A percentile compares a stretch with the other conserved stretches of the same genome.
Evolutionary conservation across 179 eudicot species (phyloP).

Genomic region (Corrigiola litoralis): DNA sequence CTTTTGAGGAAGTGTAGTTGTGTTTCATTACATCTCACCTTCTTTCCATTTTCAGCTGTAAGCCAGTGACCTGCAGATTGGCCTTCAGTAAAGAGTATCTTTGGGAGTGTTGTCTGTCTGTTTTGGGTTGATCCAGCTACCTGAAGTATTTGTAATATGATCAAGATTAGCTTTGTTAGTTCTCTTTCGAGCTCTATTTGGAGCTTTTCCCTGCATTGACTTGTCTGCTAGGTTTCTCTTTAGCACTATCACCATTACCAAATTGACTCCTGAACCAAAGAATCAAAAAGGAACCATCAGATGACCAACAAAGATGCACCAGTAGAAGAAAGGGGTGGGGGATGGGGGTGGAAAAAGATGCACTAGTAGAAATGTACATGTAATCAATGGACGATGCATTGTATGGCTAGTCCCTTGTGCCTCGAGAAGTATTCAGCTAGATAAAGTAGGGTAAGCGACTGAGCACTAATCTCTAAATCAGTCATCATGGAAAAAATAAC

Average conservation of each 20-base stretch:
- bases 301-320: too few relatives aligned
- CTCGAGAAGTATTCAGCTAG: background rate
- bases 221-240: conserved; percentile 32
- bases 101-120: conserved; percentile 36
- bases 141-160: conserved; percentile 34
- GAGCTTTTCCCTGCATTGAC: conserved; percentile 28
- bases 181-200: conserved; percentile 39
- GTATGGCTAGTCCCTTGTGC: background rate
- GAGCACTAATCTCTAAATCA: background rate
- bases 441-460: background rate
- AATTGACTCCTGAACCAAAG: conserved; percentile 69
- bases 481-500: background rate
- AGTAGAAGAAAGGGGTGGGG: too few relatives aligned
- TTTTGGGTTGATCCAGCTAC: conserved; percentile 71
- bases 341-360: too few relatives aligned
- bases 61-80: conserved; percentile 77
- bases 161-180: conserved; percentile 31
- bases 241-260: conserved; percentile 43
- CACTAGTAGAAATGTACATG: background rate
- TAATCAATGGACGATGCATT: background rate
- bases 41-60: conserved; percentile 61
- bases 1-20: background rate
- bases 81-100: conserved; percentile 76
- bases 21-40: conserved; percentile 39
- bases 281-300: conserved; percentile 4